Evolutionary conservation across 768 basidiomycete genomes (phyloP), one percentile per base, ranked within the genome.

Genomic region (Lanmaoa pseudosensibilis): DNA sequence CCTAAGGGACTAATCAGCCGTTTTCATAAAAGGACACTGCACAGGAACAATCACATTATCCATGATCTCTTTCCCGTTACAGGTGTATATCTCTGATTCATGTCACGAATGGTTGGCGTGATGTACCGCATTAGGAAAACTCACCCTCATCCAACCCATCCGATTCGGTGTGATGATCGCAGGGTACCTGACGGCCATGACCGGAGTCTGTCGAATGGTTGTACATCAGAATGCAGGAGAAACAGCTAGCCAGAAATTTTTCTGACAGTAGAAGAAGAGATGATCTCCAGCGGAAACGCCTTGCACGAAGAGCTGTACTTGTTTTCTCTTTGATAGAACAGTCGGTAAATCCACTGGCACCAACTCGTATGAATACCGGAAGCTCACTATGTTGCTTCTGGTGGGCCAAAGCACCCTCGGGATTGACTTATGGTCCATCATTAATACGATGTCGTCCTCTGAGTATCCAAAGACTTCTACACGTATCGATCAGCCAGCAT

Each of bases 201-300:
- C 83, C 83, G 0, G 82, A 77, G 60, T 80, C 79, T 80, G 55
- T 50, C 27, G n/a, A 37, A 30, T n/a, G 6, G 19, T 13, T 15
- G 4, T 23, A 27, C 32, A 16, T 62, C 30, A 56, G 50, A 30
- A 41, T n/a, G 18, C 6, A 2, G 21, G 34, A 18, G 23, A 8
- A 19, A 18, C 18, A 5, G 3, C 5, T 8, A 21, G 2, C 15
- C 5, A 27, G 30, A 2, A 40, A 25, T 1, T 13, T 16, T 5
- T 19, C 78, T 54, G 51, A 85, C 83, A 86, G 43, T 83, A 82
- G 54, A 86, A 83, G 57, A 84, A 81, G 59, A 83, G 80, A 2
- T 66, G 76, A 56, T 85, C 84, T 0, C 80, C 80, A 4, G 77
- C 57, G 18, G 73, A 66, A 10, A 77, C 78, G 36, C 68, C 79